A percentile compares a stretch with the other conserved stretches of the same genome.
Evolutionary conservation across 2,329 filamentous ascomycete genomes (phyloP).

Genomic region (Colletotrichum siamense): DNA sequence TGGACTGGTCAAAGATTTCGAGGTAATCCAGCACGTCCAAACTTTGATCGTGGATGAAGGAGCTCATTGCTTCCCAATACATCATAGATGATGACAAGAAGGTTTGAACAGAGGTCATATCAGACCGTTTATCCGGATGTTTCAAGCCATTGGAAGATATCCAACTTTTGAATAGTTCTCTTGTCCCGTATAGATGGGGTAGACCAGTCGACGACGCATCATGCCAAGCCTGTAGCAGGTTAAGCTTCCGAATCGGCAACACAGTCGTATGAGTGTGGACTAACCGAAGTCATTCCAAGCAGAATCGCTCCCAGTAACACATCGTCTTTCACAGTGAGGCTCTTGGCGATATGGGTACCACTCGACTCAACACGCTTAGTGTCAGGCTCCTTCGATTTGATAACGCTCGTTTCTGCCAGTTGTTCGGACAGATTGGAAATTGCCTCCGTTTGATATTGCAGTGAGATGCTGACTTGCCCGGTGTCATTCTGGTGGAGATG

Average conservation of each 20-base stretch:
- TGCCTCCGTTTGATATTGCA: neutral
- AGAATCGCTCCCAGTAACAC: neutral
- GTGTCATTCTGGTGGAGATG: neutral
- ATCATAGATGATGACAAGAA: neutral
- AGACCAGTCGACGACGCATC: neutral
- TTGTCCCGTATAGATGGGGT: neutral
- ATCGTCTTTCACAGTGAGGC: neutral
- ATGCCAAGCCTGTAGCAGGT: neutral
- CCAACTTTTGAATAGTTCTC: neutral
- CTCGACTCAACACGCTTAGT: neutral
- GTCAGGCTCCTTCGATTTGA: neutral
- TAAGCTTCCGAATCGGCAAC: neutral
- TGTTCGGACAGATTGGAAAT: neutral
- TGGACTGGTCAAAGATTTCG: neutral
- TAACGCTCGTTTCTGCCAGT: neutral
- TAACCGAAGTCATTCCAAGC: neutral
- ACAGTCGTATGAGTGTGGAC: neutral
- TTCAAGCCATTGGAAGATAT: rapidly evolving
- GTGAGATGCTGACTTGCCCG: neutral
- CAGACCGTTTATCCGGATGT: neutral
- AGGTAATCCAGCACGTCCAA: neutral
- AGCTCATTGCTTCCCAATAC: neutral
- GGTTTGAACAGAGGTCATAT: neutral
- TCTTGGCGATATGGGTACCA: neutral
- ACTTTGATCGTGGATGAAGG: neutral